Evolutionary conservation across 225 moss, liverwort and hornwort genomes (phyloP).

Genomic region (Rhytidiadelphus loreus): DNA sequence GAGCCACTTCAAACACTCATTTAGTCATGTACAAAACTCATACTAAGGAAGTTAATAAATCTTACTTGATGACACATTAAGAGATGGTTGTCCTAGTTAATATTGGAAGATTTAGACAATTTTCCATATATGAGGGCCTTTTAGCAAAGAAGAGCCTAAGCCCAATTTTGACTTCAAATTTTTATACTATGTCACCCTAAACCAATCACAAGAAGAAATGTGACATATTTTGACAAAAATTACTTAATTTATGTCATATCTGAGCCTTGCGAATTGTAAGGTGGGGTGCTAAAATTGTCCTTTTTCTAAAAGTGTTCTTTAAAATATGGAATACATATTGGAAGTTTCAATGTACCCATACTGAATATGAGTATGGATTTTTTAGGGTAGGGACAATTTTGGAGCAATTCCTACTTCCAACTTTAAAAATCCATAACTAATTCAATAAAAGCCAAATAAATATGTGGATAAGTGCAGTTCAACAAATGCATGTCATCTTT

Average conservation of each 20-base stretch:
- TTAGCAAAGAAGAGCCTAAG: no score
- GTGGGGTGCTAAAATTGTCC: fast-evolving
- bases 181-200: background rate
- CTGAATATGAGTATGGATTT: fast-evolving
- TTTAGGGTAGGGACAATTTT: background rate
- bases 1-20: background rate
- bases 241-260: background rate
- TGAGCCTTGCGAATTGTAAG: fast-evolving
- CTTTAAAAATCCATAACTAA: background rate
- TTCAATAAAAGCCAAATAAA: no score
- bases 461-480: fast-evolving
- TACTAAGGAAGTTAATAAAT: background rate
- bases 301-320: fast-evolving
- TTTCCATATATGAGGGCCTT: background rate
- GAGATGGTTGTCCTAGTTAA: background rate
- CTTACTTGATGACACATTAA: background rate
- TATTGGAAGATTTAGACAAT: background rate
- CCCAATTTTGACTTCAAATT: background rate
- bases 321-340: background rate
- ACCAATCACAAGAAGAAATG: background rate
- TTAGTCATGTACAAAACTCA: background rate
- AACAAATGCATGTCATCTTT: background rate
- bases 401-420: background rate
- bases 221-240: background rate
- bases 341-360: background rate